Conservation (phyloP, 371 early-diverging fungal genomes). For the Mucor circinelloides region DNA sequence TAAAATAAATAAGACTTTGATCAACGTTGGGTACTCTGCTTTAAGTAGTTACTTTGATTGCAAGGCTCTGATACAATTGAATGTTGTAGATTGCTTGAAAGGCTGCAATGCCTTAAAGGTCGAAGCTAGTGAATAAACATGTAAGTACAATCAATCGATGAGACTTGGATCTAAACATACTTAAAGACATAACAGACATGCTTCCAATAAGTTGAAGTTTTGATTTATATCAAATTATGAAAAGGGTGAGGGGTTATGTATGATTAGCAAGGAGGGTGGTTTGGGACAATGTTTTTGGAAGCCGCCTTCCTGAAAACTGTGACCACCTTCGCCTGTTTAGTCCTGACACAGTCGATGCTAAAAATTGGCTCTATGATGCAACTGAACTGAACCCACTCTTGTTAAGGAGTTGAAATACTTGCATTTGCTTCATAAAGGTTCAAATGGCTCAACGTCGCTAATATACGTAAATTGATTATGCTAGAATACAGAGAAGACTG, state of each 20-base stretch:
- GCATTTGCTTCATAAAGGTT: too few species aligned
- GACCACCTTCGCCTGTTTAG: neutral
- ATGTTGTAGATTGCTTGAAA: slow-evolving; percentile 17
- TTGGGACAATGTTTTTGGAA: neutral
- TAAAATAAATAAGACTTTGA: neutral
- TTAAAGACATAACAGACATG: slow-evolving; percentile 23
- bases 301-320: neutral
- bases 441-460: too few species aligned
- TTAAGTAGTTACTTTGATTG: slow-evolving; percentile 14
- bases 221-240: neutral
- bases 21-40: neutral
- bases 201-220: neutral
- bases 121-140: slow-evolving; percentile 13
- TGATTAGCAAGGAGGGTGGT: neutral
- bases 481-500: too few species aligned
- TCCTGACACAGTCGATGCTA: too few species aligned
- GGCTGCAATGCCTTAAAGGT: slow-evolving; percentile 22
- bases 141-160: neutral
- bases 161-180: neutral
- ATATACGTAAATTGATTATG: too few species aligned
- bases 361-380: too few species aligned
- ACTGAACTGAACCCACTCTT: too few species aligned
- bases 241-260: neutral
- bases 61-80: slow-evolving; percentile 13
- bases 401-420: too few species aligned